Base-by-base conservation (phyloP, 192 early-diverging fungal species). In the Coemansia sp. region DNA sequence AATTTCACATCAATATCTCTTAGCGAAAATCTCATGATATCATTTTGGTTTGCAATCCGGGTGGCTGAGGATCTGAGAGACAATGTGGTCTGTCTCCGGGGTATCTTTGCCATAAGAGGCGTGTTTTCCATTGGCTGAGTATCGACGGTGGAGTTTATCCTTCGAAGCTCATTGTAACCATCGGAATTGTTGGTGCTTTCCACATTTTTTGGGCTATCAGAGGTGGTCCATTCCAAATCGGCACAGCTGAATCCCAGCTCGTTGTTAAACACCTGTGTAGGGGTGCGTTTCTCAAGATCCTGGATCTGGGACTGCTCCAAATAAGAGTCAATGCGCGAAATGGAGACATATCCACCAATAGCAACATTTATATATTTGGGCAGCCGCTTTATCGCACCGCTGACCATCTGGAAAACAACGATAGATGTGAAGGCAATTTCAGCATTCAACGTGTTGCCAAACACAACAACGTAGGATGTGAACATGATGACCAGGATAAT, bases 241-340 rank as follows among this genome's bases (percentile, higher is more conserved):
- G 32, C 32, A 32, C 32, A 40, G 12, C 6, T 61, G 57, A 79
- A 79, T 60, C 72, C 77, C 22, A 72, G 37, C 22, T 19, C 67
- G 10, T 54, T 45, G 18, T 6, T 40, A 51, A 11, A 21, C 40
- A 21, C 55, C 32, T 32, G 32, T 36, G 61, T 41, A 22, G 16
- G 45, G 18, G 66, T 73, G 42, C 69, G 79, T 63, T 74, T 36
- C 59, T 82, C 64, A 12, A 85, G 71, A 40, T 52, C 68, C 69
- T 86, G 81, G 57, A 94, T 68, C 71, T 96, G 88, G 1, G 85
- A 76, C 68, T 95, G 91, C 10, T 67, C 73, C 49, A 98, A 78
- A 66, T 93, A 98, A 41, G 80, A 77, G 48, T 87, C 85, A 59
- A 98, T 86, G 63, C 91, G 89, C 11, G 69, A 58, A 39, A 91